A percentile compares a stretch with the other conserved stretches of the same genome.
Evolutionary conservation across 139 green algal species (phyloP).

Genomic region (Yamagishiella unicocca): DNA sequence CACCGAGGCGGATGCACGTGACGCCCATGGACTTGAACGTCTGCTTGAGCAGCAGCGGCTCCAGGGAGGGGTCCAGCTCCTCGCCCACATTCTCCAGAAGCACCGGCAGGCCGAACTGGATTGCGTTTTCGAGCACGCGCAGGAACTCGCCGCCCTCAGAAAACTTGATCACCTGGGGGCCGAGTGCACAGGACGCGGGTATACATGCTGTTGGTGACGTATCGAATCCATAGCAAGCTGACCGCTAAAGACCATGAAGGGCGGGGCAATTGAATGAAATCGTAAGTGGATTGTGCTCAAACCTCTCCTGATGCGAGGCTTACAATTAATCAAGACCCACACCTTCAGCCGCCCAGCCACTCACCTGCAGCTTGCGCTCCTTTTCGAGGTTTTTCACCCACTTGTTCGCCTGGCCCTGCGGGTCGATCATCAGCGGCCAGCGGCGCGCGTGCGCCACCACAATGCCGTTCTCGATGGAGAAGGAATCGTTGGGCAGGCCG

Average conservation of each 20-base stretch:
- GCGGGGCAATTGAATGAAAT: too few species aligned
- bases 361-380: conserved; percentile 62
- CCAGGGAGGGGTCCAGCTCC: conserved; percentile 81
- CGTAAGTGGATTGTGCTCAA: too few species aligned
- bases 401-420: conserved; percentile 83
- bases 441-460: conserved; percentile 74
- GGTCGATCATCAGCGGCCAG: conserved; percentile 86
- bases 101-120: conserved; percentile 85
- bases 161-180: conserved; percentile 80
- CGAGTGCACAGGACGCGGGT: too few species aligned
- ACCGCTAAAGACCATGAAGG: too few species aligned
- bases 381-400: conserved; percentile 83
- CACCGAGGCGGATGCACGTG: conserved; percentile 77
- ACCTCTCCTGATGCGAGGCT: too few species aligned
- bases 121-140: conserved; percentile 79
- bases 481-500: conserved; percentile 77
- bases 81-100: conserved; percentile 82
- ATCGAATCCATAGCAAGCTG: too few species aligned
- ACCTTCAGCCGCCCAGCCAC: too few species aligned
- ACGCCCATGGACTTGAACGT: conserved; percentile 76
- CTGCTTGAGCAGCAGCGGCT: conserved; percentile 86
- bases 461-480: conserved; percentile 84
- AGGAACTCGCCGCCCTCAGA: conserved; percentile 78
- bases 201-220: too few species aligned
- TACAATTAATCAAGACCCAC: too few species aligned